These are phyloP conservation scores for Aureoboletus auriporus DNA, from an alignment of 768 basidiomycete genomes.

Conservation along the genomic window DNA sequence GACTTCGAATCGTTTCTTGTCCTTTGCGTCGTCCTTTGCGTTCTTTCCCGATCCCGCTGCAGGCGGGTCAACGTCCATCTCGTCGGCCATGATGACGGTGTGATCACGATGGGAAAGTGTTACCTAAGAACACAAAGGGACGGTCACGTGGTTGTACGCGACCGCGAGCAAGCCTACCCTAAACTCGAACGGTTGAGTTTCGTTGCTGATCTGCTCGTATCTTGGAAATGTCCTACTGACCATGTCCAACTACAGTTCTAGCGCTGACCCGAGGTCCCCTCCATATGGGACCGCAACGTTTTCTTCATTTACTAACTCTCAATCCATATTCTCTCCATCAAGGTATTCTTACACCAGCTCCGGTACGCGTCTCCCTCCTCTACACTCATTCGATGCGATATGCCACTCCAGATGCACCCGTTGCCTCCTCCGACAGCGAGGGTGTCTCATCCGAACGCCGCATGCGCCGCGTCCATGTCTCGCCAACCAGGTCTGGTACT, in stretches of 20 bases:
- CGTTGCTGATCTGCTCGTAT: slow-evolving; percentile 13
- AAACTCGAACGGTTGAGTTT: slow-evolving; percentile 30
- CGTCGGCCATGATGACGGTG: slow-evolving; percentile 46
- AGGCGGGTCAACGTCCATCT: slow-evolving; percentile 66
- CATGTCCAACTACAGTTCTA: slow-evolving; percentile 38
- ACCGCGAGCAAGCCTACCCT: slow-evolving; percentile 39
- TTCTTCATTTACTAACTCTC: slow-evolving; percentile 47
- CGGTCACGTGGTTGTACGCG: slow-evolving; percentile 37
- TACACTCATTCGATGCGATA: slow-evolving; percentile 1
- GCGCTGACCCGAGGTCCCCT: slow-evolving; percentile 55
- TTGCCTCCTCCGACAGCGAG: slow-evolving; percentile 44
- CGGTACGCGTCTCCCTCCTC: slow-evolving; percentile 35
- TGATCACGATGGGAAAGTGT: neutral
- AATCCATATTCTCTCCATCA: slow-evolving; percentile 57
- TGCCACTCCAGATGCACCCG: slow-evolving; percentile 37
- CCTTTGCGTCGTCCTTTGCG: slow-evolving; percentile 53
- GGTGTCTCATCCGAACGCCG: slow-evolving; percentile 42
- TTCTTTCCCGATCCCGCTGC: slow-evolving; percentile 38
- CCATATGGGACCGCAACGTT: slow-evolving; percentile 58
- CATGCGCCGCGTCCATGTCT: slow-evolving; percentile 53
- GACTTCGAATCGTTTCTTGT: slow-evolving; percentile 91
- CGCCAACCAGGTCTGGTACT: slow-evolving; percentile 41
- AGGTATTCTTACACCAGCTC: slow-evolving; percentile 55
- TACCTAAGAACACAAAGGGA: slow-evolving; percentile 11
- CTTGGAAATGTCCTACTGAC: slow-evolving; percentile 27